Evolutionary conservation across 2,329 filamentous ascomycete genomes (phyloP), one percentile per base, ranked within the genome.

Genomic region (Cytospora schulzeri): DNA sequence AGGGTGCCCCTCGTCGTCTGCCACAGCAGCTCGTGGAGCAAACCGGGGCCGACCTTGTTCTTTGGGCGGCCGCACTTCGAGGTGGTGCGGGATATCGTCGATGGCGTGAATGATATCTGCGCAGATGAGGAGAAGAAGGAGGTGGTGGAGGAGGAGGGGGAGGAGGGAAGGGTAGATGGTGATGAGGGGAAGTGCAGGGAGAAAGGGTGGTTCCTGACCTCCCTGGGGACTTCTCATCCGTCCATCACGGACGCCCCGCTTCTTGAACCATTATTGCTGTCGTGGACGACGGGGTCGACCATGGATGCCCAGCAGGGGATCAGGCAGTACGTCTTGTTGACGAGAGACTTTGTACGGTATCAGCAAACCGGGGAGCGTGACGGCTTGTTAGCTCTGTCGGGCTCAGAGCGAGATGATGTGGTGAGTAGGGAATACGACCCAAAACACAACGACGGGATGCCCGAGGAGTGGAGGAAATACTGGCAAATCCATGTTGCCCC

Each of bases 201-300:
- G 54, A 71, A 79, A 4, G 76, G 77, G 2, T 86, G 83, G 83
- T 86, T 86, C 73, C 72, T 85, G 69, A 86, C 83, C 1, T 80
- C 79, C 31, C 71, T 84, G 1, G 81, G 82, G 35, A 85, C 83
- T 0, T 76, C 85, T 0, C 88, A 91, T 69, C 86, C 88, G 0
- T 85, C 82, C 12, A 84, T 89, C 24, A 89, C 88, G 0, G 88
- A 90, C 70, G 88, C 88, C 19, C 87, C 88, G 0, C 77, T 90
- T 3, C 80, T 91, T 9, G 83, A 89, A 66, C 88, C 88, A 0
- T 75, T 82, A 58, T 75, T 90, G 31, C 77, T 90, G 53, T 81
- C 83, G 63, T 83, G 85, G 77, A 85, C 85, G 0, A 89, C 87
- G 0, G 85, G 86, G 0, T 84, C 87, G 0, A 83, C 78, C 1